phyloP scores from a whole-genome alignment of 352 stramenopile species.

The Phytophthora capsici region DNA sequence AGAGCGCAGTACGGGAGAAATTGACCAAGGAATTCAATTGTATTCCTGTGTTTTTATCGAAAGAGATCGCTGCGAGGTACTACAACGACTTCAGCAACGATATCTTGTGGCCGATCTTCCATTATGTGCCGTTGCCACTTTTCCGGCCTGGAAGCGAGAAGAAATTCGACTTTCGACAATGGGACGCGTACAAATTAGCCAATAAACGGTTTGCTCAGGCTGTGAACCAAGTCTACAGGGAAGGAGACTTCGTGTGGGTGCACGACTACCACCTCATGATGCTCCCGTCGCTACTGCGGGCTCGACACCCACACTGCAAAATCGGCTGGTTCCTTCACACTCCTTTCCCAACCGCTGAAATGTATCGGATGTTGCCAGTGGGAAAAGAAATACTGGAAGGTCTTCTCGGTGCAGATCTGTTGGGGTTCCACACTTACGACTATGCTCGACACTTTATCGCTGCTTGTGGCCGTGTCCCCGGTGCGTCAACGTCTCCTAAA shows the following conservation, averaged over 20 bases:
- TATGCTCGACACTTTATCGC: conserved; percentile 88
- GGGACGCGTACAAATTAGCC: conserved; percentile 87
- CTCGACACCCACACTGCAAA: conserved; percentile 71
- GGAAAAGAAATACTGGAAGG: conserved; percentile 81
- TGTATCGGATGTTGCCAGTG: conserved; percentile 87
- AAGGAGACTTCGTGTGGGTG: conserved; percentile 89
- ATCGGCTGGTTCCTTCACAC: conserved; percentile 92
- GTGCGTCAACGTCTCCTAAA: conserved; percentile 77
- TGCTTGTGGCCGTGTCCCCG: conserved; percentile 74
- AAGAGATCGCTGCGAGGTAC: conserved; percentile 89
- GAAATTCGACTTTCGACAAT: conserved; percentile 91
- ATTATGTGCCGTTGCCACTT: conserved; percentile 90
- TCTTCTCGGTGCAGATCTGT: conserved; percentile 77
- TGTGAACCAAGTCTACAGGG: conserved; percentile 78
- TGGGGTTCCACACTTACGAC: conserved; percentile 90
- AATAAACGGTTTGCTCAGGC: conserved; percentile 87
- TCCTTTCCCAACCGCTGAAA: conserved; percentile 85
- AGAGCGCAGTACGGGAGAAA: conserved; percentile 80
- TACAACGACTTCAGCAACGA: conserved; percentile 95
- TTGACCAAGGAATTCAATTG: conserved; percentile 90
- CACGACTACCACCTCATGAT: conserved; percentile 93
- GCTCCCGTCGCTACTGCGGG: conserved; percentile 76
- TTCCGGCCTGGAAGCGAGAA: conserved; percentile 90
- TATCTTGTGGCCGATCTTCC: conserved; percentile 92
- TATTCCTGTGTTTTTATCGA: conserved; percentile 89